Evolutionary conservation across 1,139 yeast genomes (phyloP), one percentile per base, ranked within the genome.

Genomic region (Kluyveromyces sp.): DNA sequence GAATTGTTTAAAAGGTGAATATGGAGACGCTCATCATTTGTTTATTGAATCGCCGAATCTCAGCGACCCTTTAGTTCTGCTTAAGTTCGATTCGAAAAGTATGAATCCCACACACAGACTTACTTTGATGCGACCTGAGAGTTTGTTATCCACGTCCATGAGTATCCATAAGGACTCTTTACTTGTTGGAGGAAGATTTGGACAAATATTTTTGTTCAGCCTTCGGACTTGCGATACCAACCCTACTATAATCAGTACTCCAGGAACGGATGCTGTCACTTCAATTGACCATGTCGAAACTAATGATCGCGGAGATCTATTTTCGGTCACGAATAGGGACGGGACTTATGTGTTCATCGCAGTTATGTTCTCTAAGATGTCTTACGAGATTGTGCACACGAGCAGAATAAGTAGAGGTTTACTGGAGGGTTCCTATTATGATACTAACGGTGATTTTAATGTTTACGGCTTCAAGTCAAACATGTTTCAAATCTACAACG

Each of bases 381-480:
- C 48, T 35, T 52, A 50, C 39, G 49, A 52, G 2, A 63, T 75
- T 6, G 54, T 77, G 1, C 85, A 77, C 42, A 71, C 77, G 31
- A 86, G 84, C 58, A 80, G 78, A 55, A 63, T 83, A 2, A 73
- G 84, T 25, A 75, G 80, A 49, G 96, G 96, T 0, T 82, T 81
- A 48, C 65, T 89, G 4, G 96, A 88, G 63, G 95, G 95, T 3
- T 77, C 80, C 0, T 51, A 45, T 40, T 69, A 69, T 45, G 64
- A 78, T 33, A 53, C 63, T 11, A 56, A 67, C 11, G 61, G 68
- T n/a, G 79, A 82, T 42, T 65, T 81, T 40, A 65, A 84, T 2
- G 63, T 85, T 2, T 85, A 78, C 57, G 97, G 97, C 0, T 92
- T 92, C 69, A 79, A 80, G 51, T 85, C 94, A 1, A 82, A 83